These are phyloP conservation scores for Cyberlindnera lachancei DNA, from an alignment of 805 yeast genomes.

Conservation along the genomic window DNA sequence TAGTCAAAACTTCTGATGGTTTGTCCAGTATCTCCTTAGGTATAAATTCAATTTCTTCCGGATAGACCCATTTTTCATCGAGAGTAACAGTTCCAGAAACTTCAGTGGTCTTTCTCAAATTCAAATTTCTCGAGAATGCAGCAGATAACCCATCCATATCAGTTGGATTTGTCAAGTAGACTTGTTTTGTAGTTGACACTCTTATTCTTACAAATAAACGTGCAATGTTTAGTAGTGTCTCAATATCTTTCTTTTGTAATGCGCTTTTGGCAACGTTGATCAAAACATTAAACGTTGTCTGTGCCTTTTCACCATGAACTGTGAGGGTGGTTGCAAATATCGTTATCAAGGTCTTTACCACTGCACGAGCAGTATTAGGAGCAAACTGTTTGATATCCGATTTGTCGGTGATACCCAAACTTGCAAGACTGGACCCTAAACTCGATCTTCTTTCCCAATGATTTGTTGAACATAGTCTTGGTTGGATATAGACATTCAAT, in stretches of 20 bases:
- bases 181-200: conserved; percentile 33
- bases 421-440: conserved; percentile 16
- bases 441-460: conserved; percentile 21
- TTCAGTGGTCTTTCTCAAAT: conserved; percentile 19
- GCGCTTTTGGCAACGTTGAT: conserved; percentile 29
- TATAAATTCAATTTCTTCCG: conserved; percentile 46
- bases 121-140: conserved; percentile 43
- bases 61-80: conserved; percentile 47
- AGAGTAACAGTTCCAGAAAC: conserved; percentile 13
- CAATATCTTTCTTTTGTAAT: conserved; percentile 27
- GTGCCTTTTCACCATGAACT: conserved; percentile 23
- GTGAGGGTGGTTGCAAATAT: conserved; percentile 20
- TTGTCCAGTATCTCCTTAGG: conserved; percentile 35
- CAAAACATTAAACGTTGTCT: conserved; percentile 18
- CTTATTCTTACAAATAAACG: conserved; percentile 51
- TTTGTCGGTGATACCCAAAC: conserved; percentile 5
- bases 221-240: conserved; percentile 38
- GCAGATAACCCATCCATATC: conserved; percentile 65
- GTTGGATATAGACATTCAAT: conserved; percentile 18
- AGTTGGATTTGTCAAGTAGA: conserved; percentile 44
- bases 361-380: conserved; percentile 10
- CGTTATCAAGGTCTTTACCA: conserved; percentile 21
- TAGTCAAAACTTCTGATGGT: conserved; percentile 26
- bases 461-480: conserved; percentile 13
- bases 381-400: conserved; percentile 1